These are phyloP conservation scores for Vinca major DNA, from an alignment of 305 asterid genomes.

Conservation along the genomic window DNA sequence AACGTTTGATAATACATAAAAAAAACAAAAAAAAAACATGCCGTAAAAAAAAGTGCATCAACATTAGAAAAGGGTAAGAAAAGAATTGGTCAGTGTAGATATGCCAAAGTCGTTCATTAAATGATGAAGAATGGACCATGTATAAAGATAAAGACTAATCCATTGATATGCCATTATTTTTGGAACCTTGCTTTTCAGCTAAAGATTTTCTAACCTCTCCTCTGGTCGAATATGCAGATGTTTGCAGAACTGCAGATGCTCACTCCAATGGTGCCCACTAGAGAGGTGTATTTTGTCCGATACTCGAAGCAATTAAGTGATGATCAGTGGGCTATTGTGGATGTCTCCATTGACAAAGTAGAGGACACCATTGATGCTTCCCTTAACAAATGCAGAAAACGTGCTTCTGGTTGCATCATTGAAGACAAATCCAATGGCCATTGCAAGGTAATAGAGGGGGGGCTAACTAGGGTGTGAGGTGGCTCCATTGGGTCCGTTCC, in stretches of 20 bases:
- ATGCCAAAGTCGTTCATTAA: too few relatives aligned
- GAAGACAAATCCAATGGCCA: slow-evolving; percentile 70
- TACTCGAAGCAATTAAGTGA: slow-evolving; percentile 47
- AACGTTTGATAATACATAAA: too few relatives aligned
- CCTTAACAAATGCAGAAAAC: slow-evolving; percentile 54
- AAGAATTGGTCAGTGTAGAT: too few relatives aligned
- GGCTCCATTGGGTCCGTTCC: too few relatives aligned
- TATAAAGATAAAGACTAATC: too few relatives aligned
- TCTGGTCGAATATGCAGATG: slow-evolving; percentile 37
- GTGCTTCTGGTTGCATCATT: slow-evolving; percentile 83
- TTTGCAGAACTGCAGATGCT: slow-evolving; percentile 81
- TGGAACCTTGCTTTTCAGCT: background rate
- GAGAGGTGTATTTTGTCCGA: slow-evolving; percentile 69
- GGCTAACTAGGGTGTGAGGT: too few relatives aligned
- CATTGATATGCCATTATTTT: background rate
- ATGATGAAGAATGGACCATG: too few relatives aligned
- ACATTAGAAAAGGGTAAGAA: too few relatives aligned
- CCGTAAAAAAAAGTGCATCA: too few relatives aligned
- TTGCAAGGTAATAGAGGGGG: slow-evolving; percentile 48
- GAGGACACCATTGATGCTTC: slow-evolving; percentile 50
- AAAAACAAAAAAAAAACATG: too few relatives aligned
- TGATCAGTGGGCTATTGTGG: slow-evolving; percentile 73
- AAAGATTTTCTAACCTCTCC: background rate
- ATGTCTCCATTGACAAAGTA: slow-evolving; percentile 60
- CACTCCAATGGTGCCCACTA: slow-evolving; percentile 65